Evolutionary conservation across 352 stramenopile species (phyloP).

Genomic region (Globisporangium radiosum): DNA sequence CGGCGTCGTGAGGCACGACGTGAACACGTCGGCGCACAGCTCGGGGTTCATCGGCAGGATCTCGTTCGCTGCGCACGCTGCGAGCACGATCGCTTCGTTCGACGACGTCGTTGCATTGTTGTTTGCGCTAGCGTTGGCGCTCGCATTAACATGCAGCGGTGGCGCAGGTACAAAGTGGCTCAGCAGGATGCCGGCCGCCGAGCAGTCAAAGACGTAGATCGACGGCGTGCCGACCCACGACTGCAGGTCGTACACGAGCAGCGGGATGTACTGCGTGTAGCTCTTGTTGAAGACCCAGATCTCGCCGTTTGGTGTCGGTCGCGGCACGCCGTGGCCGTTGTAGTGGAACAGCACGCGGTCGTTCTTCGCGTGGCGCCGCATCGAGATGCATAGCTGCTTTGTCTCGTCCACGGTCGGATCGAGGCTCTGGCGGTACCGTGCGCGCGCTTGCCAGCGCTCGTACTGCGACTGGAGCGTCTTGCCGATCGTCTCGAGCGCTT

Average conservation of each 20-base stretch:
- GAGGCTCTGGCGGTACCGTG: slow-evolving; percentile 92
- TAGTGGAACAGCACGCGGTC: slow-evolving; percentile 99
- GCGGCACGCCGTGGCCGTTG: slow-evolving; percentile 98
- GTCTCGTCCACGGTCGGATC: slow-evolving; percentile 98
- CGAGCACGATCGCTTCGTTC: slow-evolving; percentile 95
- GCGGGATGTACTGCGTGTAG: slow-evolving; percentile 99
- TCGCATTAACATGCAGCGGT: slow-evolving; percentile 11
- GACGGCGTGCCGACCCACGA: slow-evolving; percentile 91
- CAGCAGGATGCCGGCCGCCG: slow-evolving; percentile 92
- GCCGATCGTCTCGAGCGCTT: slow-evolving; percentile 96
- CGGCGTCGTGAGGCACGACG: slow-evolving; percentile 98
- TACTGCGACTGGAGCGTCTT: slow-evolving; percentile 94
- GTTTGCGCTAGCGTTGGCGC: slow-evolving; percentile 5
- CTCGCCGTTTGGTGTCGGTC: slow-evolving; percentile 95
- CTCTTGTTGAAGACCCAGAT: slow-evolving; percentile 99
- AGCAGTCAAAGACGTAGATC: slow-evolving; percentile 99
- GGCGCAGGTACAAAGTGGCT: slow-evolving; percentile 84
- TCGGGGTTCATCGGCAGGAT: slow-evolving; percentile 95
- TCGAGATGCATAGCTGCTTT: slow-evolving; percentile 88
- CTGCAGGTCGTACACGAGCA: slow-evolving; percentile 95
- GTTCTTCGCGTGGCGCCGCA: slow-evolving; percentile 88
- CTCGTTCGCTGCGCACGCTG: slow-evolving; percentile 92
- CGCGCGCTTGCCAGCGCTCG: slow-evolving; percentile 91
- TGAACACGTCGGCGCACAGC: slow-evolving; percentile 99
- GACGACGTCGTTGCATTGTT: slow-evolving; percentile 12